Conservation (phyloP, 2,329 filamentous ascomycete species). For the Sphaerulina musiva region DNA sequence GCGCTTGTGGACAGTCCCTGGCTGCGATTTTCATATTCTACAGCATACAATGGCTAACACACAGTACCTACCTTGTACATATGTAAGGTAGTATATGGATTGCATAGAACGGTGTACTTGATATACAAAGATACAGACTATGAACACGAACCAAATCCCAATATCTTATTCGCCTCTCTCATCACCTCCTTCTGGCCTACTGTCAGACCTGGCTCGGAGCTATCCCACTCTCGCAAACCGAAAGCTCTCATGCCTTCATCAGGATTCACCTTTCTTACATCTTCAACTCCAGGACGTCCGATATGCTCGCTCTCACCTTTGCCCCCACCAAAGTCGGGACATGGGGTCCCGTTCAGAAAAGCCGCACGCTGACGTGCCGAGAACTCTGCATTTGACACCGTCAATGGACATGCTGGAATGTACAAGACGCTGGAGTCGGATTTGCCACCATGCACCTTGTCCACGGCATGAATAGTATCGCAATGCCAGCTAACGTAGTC, state of each 20-base stretch:
- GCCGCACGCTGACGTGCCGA: conserved; percentile 62
- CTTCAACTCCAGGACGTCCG: conserved; percentile 37
- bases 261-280: conserved; percentile 35
- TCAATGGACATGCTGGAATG: conserved; percentile 79
- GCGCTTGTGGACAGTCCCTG: too few species aligned
- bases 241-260: conserved; percentile 50
- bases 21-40: too few species aligned
- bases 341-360: conserved; percentile 54
- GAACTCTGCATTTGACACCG: conserved; percentile 65
- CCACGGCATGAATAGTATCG: conserved; percentile 68
- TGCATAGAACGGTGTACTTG: too few species aligned
- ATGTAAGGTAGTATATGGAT: too few species aligned
- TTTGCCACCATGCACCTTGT: conserved; percentile 65
- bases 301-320: conserved; percentile 54
- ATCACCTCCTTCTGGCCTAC: conserved; percentile 48
- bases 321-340: conserved; percentile 51
- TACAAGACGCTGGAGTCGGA: conserved; percentile 79
- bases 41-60: too few species aligned
- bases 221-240: conserved; percentile 49
- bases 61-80: too few species aligned
- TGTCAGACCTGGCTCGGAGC: conserved; percentile 42
- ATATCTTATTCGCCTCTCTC: conserved; percentile 48
- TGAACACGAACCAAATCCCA: conserved; percentile 40
- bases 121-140: conserved; percentile 1
- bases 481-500: conserved; percentile 78